phyloP scores from a whole-genome alignment of 257 asterid species.

The Paraleonurus japonicus region DNA sequence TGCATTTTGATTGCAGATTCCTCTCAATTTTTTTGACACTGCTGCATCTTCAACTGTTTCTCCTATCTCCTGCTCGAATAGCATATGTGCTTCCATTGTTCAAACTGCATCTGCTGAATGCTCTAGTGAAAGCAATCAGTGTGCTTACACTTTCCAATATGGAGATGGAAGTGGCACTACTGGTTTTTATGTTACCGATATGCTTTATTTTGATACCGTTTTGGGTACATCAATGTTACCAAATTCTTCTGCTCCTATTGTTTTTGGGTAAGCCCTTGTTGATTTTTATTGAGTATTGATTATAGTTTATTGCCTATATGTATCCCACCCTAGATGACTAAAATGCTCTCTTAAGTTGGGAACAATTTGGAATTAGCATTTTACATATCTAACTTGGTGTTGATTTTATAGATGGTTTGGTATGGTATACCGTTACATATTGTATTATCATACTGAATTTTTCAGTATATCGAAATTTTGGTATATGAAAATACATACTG shows the following conservation, averaged over 20 bases:
- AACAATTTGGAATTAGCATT: slow-evolving; percentile 15
- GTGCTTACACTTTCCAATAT: slow-evolving; percentile 69
- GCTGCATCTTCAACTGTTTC: slow-evolving; percentile 65
- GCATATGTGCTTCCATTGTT: slow-evolving; percentile 61
- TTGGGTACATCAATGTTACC: slow-evolving; percentile 57
- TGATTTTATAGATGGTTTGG: neutral
- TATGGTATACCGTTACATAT: too few species aligned
- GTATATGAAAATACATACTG: too few species aligned
- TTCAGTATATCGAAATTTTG: neutral
- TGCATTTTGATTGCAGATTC: slow-evolving; percentile 47
- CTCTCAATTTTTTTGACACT: slow-evolving; percentile 67
- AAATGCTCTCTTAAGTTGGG: neutral
- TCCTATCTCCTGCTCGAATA: slow-evolving; percentile 64
- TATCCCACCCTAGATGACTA: neutral
- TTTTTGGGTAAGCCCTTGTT: slow-evolving; percentile 68
- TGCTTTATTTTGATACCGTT: slow-evolving; percentile 69
- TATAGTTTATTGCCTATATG: slow-evolving; percentile 2
- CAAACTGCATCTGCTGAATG: slow-evolving; percentile 63
- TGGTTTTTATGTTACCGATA: slow-evolving; percentile 73
- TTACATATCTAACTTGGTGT: neutral
- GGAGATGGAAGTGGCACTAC: slow-evolving; percentile 92
- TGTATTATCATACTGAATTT: too few species aligned
- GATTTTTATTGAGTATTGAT: neutral
- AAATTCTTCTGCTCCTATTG: slow-evolving; percentile 81
- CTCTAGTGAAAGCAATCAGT: slow-evolving; percentile 54